Base-by-base conservation (phyloP, 1,284 basidiomycete genomes). In the Malassezia brasiliensis region DNA sequence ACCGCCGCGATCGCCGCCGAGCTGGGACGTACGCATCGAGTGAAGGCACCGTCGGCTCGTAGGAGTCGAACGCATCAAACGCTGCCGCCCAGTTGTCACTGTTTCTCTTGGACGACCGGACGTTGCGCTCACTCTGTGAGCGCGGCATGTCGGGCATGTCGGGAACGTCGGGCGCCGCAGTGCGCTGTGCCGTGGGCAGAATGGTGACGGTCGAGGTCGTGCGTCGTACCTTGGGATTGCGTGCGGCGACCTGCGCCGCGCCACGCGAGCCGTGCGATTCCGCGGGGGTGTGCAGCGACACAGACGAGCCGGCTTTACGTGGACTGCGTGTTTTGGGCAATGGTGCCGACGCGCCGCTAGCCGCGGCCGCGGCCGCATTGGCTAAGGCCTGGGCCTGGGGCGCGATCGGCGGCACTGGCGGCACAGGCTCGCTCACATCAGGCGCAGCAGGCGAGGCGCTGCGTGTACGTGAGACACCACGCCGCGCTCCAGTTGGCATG, bases 191-290 rank as follows among this genome's bases (percentile, higher is more conserved):
- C 36, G 42, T 49, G 10, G 46, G 52, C 45, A 57, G 37, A 20
- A 57, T 52, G n/a, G 55, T 57, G 14, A 57, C 36, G 1, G 55
- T 57, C 5, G 55, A 57, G 14, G 47, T 45, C 2, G 55, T 35
- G 50, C 55, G 55, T 6, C 50, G 54, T 31, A 51, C 19, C 12
- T 32, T 20, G 12, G 54, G 54, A 1, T 19, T 20, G 25, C 17
- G 19, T 36, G 6, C 19, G n/a, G 22, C 6, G 30, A 7, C 14
- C 14, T 17, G 40, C 30, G 31, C 44, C 35, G 47, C 35, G 30
- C 37, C 15, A 22, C 47, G 47, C 30, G 7, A 11, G 12, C 17
- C 22, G 37, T 30, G 17, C 4, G 35, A 30, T 30, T 28, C 47
- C n/a, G 35, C 36, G 35, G 17, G 9, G 5, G 17, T 17, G 42